Conservation (phyloP, 2,329 filamentous ascomycete genomes). For the Colletotrichum siamense region DNA sequence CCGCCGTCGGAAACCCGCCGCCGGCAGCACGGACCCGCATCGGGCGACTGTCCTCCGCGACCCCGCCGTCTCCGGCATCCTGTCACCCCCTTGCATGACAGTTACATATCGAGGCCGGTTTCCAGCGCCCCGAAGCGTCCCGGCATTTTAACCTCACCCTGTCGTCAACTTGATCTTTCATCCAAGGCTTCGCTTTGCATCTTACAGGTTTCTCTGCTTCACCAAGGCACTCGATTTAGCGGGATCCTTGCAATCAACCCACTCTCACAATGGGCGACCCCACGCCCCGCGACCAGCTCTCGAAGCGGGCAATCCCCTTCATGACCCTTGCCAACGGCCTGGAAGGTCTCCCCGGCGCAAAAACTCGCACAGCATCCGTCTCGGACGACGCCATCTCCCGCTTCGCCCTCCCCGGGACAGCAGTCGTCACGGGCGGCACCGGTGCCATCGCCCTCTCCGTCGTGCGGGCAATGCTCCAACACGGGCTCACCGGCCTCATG, state of each 20-base stretch:
- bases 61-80: neutral
- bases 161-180: neutral
- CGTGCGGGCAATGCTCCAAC: conserved; percentile 73
- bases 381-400: conserved; percentile 21
- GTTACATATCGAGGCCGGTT: neutral
- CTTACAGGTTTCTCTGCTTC: neutral
- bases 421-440: conserved; percentile 67
- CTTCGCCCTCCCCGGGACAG: conserved; percentile 36
- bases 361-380: conserved; percentile 4
- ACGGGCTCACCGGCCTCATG: conserved; percentile 63
- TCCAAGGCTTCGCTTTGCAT: neutral
- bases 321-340: conserved; percentile 28
- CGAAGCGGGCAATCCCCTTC: conserved; percentile 28
- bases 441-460: conserved; percentile 68
- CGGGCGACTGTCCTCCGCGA: conserved; percentile 13
- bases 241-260: neutral
- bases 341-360: conserved; percentile 6
- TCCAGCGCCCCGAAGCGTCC: neutral
- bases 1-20: neutral
- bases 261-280: neutral
- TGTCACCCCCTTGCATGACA: conserved; percentile 2
- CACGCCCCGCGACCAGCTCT: conserved; percentile 21
- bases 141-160: neutral
- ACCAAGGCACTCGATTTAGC: neutral
- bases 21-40: conserved; percentile 6